Conservation (phyloP, 768 basidiomycete species). For the Chiua virens region DNA sequence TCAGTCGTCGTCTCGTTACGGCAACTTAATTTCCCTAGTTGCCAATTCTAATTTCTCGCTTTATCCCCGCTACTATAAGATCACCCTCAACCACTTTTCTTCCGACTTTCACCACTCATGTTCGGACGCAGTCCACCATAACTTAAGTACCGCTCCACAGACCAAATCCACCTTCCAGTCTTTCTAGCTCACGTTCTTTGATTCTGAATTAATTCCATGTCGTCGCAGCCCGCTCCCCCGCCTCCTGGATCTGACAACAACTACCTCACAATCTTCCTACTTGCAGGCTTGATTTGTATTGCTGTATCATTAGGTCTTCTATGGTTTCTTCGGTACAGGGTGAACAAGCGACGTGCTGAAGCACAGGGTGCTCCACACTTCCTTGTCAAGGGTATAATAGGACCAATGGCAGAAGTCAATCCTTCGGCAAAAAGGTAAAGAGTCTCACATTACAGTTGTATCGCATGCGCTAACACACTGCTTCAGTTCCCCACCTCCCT, state of each 20-base stretch:
- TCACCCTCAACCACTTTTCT: not conserved
- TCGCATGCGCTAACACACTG: not conserved
- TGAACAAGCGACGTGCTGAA: constrained; percentile 36
- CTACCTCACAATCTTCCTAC: constrained; percentile 51
- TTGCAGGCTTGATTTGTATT: constrained; percentile 7
- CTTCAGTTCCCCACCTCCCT: constrained; percentile 24
- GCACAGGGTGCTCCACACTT: constrained; percentile 44
- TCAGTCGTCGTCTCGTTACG: not conserved
- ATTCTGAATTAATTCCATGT: constrained; percentile 14
- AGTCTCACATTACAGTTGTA: not conserved
- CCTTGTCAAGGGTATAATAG: constrained; percentile 1
- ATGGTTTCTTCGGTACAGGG: constrained; percentile 42
- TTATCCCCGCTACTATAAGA: constrained; percentile 8
- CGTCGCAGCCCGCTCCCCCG: not conserved
- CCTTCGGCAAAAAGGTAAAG: constrained; percentile 15
- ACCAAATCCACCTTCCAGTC: constrained; percentile 4
- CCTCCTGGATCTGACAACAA: constrained; percentile 23
- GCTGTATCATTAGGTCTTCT: constrained; percentile 34
- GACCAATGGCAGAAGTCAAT: constrained; percentile 5
- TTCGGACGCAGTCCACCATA: not conserved
- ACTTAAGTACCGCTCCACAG: not conserved
- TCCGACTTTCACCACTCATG: constrained; percentile 1
- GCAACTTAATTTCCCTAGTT: not conserved
- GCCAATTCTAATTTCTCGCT: not conserved
- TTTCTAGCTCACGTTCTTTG: constrained; percentile 11